Percentiles rank a stretch among this genome's conserved stretches.
phyloP scores from a whole-genome alignment of 2,329 filamentous ascomycete genomes.

The Fusarium ambrosium region DNA sequence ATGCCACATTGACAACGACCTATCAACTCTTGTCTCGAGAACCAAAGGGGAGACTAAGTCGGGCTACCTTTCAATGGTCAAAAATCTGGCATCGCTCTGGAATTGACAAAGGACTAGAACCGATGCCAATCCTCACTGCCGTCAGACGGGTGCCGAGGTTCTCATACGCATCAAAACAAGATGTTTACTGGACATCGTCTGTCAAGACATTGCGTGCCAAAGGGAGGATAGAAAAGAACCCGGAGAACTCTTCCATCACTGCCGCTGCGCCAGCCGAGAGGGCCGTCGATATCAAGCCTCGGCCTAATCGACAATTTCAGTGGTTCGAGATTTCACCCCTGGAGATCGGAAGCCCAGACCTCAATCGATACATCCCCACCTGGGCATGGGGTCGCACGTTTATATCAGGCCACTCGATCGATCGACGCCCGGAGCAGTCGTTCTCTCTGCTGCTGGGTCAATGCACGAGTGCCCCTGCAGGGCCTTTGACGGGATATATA shows the following conservation, averaged over 20 bases:
- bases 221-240: neutral
- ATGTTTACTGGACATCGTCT: neutral
- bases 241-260: fast-evolving
- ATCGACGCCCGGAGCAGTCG: conserved; percentile 37
- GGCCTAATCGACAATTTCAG: conserved; percentile 23
- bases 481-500: conserved; percentile 35
- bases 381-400: conserved; percentile 45
- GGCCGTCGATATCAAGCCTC: fast-evolving
- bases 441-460: conserved; percentile 36
- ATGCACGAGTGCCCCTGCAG: conserved; percentile 41
- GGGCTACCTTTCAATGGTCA: conserved; percentile 40
- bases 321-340: conserved; percentile 44
- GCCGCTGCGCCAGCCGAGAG: fast-evolving
- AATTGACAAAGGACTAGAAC: conserved; percentile 25
- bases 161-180: conserved; percentile 18
- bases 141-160: conserved; percentile 37
- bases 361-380: conserved; percentile 37
- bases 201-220: conserved; percentile 11
- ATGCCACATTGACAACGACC: conserved; percentile 36
- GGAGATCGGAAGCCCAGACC: conserved; percentile 36
- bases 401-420: conserved; percentile 34
- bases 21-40: conserved; percentile 36
- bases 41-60: conserved; percentile 27
- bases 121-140: conserved; percentile 40
- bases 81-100: conserved; percentile 37